Conservation (phyloP, 306 rosid species). For the Cucumis melo region DNA sequence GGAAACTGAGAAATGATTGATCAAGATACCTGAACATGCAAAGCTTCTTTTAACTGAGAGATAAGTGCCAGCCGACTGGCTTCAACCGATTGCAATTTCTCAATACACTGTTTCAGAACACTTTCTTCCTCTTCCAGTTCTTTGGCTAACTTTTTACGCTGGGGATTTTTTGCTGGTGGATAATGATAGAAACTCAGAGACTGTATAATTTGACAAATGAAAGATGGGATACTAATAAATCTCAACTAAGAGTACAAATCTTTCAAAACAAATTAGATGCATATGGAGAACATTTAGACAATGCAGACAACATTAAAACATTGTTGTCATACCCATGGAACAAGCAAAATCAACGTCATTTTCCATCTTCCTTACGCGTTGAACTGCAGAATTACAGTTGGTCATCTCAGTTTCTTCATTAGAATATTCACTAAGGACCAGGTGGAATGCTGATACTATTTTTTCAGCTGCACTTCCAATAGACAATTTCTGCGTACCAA, state of each 20-base stretch:
- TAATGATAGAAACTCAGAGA: conserved; percentile 17
- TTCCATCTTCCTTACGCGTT: conserved; percentile 61
- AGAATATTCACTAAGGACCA: conserved; percentile 57
- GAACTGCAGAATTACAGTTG: conserved; percentile 71
- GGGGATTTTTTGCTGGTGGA: conserved; percentile 72
- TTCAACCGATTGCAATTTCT: conserved; percentile 61
- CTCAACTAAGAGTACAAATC: background rate
- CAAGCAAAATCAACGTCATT: conserved; percentile 61
- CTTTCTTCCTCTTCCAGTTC: conserved; percentile 71
- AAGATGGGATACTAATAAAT: background rate
- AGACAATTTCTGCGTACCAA: conserved; percentile 59
- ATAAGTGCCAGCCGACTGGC: conserved; percentile 65
- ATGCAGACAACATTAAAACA: background rate
- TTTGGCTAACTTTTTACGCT: conserved; percentile 51
- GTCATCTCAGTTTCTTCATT: conserved; percentile 70
- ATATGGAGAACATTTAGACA: background rate
- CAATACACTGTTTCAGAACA: conserved; percentile 51
- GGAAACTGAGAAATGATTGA: background rate
- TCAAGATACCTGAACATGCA: conserved; percentile 59
- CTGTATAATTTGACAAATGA: background rate
- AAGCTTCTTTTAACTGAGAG: conserved; percentile 75
- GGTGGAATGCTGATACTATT: conserved; percentile 79
- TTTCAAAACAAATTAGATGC: background rate
- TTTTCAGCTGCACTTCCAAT: conserved; percentile 77
- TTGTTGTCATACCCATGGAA: conserved; percentile 32